These are phyloP conservation scores for Polymyxa betae DNA, from an alignment of 208 protist genomes.

Conservation along the genomic window DNA sequence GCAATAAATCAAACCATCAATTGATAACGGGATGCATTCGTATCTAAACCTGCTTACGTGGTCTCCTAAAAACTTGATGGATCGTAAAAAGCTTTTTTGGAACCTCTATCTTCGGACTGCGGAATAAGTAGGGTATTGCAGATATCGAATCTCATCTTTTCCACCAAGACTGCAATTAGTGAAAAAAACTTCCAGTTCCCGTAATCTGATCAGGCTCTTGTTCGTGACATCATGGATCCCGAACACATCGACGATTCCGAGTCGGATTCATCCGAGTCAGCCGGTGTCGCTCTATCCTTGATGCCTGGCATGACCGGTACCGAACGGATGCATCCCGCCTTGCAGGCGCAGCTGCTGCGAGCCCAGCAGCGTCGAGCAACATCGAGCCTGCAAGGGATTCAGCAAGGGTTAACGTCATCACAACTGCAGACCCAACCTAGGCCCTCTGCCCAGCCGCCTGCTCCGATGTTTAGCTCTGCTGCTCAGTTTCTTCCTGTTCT, in stretches of 20 bases:
- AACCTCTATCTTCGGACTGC: not conserved
- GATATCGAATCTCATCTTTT: not conserved
- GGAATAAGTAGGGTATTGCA: not conserved
- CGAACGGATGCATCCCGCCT: constrained; percentile 21
- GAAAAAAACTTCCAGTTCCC: not conserved
- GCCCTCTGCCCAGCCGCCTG: not conserved
- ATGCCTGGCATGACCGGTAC: not conserved
- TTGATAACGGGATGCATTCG: not conserved
- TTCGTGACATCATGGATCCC: not conserved
- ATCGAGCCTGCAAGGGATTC: not conserved
- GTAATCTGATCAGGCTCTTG: not conserved
- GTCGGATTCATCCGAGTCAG: constrained; percentile 45
- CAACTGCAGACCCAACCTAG: not conserved
- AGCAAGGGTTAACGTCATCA: not conserved
- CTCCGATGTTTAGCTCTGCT: not conserved
- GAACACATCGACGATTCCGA: constrained; percentile 20
- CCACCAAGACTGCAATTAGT: not conserved
- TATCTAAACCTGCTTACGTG: not conserved
- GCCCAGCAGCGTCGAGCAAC: not conserved
- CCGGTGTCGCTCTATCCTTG: not conserved
- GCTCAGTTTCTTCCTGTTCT: not conserved
- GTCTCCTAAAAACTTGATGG: not conserved
- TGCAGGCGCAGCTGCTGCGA: not conserved
- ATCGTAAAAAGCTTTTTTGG: not conserved
- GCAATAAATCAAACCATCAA: not conserved